phyloP scores from a whole-genome alignment of 2,329 filamentous ascomycete genomes.

The Aspergillus sp. region DNA sequence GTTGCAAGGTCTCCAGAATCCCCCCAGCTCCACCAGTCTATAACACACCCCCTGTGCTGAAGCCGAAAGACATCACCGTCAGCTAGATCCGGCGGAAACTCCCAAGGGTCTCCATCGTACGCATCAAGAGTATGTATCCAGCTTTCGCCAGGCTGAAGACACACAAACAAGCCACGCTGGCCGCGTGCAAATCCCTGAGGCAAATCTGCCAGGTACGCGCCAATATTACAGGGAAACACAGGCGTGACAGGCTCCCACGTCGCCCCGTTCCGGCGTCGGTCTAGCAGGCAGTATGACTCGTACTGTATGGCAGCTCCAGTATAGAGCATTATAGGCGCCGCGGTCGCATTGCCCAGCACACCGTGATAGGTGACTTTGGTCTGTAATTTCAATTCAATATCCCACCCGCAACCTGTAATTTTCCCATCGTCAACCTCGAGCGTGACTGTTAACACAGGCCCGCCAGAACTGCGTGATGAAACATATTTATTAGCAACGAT shows the following conservation, averaged over 20 bases:
- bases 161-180: neutral
- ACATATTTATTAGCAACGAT: constrained; percentile 1
- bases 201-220: neutral
- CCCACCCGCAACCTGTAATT: constrained; percentile 4
- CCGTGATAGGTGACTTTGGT: constrained; percentile 6
- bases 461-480: neutral
- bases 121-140: constrained; percentile 1
- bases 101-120: neutral
- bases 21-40: constrained; percentile 4
- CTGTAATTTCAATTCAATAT: neutral
- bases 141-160: constrained; percentile 3
- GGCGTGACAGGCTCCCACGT: neutral
- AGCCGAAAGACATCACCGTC: constrained; percentile 4
- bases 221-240: neutral
- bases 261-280: neutral
- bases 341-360: neutral
- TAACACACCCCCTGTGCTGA: constrained; percentile 2
- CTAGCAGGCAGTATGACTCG: neutral
- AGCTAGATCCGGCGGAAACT: constrained; percentile 1
- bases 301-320: neutral
- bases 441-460: constrained; percentile 1
- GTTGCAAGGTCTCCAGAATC: neutral
- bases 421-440: constrained; percentile 1
- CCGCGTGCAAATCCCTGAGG: neutral
- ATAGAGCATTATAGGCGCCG: neutral